These are phyloP conservation scores for Neonectria punicea DNA, from an alignment of 2,329 filamentous ascomycete species.

Conservation along the genomic window DNA sequence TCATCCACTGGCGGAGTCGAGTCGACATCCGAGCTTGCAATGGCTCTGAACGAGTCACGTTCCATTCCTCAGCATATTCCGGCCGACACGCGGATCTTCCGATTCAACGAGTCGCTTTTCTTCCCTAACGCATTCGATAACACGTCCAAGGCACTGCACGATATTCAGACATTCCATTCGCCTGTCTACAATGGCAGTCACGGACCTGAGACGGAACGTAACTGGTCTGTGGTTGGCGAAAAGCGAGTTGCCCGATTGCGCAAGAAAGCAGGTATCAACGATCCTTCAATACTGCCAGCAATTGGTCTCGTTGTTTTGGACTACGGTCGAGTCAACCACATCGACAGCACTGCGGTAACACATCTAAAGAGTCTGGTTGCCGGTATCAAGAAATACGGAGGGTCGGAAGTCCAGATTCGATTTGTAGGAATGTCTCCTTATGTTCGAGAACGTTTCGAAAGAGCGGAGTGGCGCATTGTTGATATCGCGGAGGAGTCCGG, in stretches of 20 bases:
- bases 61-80: constrained; percentile 46
- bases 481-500: constrained; percentile 21
- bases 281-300: constrained; percentile 45
- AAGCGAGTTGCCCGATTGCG: constrained; percentile 59
- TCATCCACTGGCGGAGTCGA: constrained; percentile 45
- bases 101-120: constrained; percentile 66
- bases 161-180: constrained; percentile 56
- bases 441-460: constrained; percentile 51
- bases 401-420: constrained; percentile 56
- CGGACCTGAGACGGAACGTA: constrained; percentile 51
- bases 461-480: constrained; percentile 50
- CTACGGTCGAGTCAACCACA: constrained; percentile 61
- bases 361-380: constrained; percentile 59
- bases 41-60: constrained; percentile 25
- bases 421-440: constrained; percentile 60
- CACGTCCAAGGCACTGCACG: constrained; percentile 61
- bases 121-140: constrained; percentile 69
- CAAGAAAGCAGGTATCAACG: constrained; percentile 47
- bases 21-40: constrained; percentile 42
- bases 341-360: constrained; percentile 63
- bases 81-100: constrained; percentile 65
- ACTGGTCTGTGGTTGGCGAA: constrained; percentile 64
- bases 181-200: constrained; percentile 50
- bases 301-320: constrained; percentile 63
- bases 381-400: constrained; percentile 61